Base-by-base conservation (phyloP, 179 eudicot species). In the Nepenthes alata region DNA sequence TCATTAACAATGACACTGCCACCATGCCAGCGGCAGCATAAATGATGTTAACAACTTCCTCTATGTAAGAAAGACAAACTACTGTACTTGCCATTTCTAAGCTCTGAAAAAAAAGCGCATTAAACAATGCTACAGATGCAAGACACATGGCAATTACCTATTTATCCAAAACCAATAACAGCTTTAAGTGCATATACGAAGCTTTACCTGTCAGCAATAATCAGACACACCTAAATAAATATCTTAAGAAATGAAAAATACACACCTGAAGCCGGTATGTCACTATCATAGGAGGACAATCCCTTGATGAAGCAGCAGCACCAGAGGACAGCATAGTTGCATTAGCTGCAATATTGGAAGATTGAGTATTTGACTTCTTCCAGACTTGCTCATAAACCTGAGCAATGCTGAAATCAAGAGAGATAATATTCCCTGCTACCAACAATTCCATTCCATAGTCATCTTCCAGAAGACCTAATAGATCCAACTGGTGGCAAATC, bases 231-330 rank as follows among this genome's bases (percentile, higher is more conserved):
- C 6, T 12, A 5, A n/a, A 2, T 11, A n/a, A n/a, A 52, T 52
- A 5, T 6, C 34, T 11, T 4, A 5, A 52, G 52, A 48, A 52
- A 52, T n/a, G 47, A 16, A 50, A 58, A 74, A 72, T 25, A 64
- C 70, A 65, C 62, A 94, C 99, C 99, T 94, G 99, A 59, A 94
- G 99, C 62, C 99, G 91, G 69, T 94, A 94, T 48, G 99, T 94
- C 67, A 94, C 95, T 36, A 83, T 84, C 99, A 94, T 94, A 35
- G 99, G 97, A 70, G 99, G 97, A 62, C 76, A 83, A 53, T 94
- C 99, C 64, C 89, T 83, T 58, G 79, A 55, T 59, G 97, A 70
- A 14, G 81, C 65, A 58, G 65, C 74, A 65, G 77, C 75, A 74
- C 66, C 81, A 71, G 93, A 53, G 5, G 96, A 74, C 57, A 81